phyloP scores from a whole-genome alignment of 345 rosid genomes.

The Stellera chamaejasme region DNA sequence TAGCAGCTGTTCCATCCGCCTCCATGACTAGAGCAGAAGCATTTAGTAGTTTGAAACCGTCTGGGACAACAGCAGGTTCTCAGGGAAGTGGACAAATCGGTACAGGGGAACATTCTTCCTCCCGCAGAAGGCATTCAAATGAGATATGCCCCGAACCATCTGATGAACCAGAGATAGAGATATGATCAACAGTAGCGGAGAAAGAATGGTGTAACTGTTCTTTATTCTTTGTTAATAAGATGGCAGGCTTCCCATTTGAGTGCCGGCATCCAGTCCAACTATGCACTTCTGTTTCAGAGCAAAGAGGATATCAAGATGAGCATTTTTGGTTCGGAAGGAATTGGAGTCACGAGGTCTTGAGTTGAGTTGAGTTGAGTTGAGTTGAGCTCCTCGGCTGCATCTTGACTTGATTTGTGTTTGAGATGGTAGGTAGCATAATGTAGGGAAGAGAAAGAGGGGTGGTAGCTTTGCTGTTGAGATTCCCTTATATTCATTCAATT shows the following conservation, averaged over 20 bases:
- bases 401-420: conserved; percentile 3
- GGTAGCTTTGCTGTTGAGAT: background rate
- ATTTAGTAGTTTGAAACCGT: conserved; percentile 55
- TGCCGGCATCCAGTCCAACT: conserved; percentile 3
- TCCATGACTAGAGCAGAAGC: conserved; percentile 31
- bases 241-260: conserved; percentile 32
- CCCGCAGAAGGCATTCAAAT: conserved; percentile 68
- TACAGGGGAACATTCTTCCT: conserved; percentile 62
- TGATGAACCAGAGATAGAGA: conserved; percentile 42
- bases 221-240: conserved; percentile 61
- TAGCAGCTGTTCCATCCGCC: conserved; percentile 36
- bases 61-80: conserved; percentile 61
- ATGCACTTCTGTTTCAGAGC: conserved; percentile 6
- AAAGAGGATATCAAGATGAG: conserved; percentile 8
- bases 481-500: background rate
- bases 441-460: conserved; percentile 6
- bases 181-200: conserved; percentile 30
- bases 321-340: background rate
- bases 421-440: background rate
- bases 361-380: background rate
- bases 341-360: background rate
- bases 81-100: conserved; percentile 67
- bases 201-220: conserved; percentile 19
- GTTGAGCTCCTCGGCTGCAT: conserved; percentile 5
- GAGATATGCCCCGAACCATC: conserved; percentile 85